Evolutionary conservation across 225 moss, liverwort and hornwort species (phyloP).

Genomic region (Ulota crispa): DNA sequence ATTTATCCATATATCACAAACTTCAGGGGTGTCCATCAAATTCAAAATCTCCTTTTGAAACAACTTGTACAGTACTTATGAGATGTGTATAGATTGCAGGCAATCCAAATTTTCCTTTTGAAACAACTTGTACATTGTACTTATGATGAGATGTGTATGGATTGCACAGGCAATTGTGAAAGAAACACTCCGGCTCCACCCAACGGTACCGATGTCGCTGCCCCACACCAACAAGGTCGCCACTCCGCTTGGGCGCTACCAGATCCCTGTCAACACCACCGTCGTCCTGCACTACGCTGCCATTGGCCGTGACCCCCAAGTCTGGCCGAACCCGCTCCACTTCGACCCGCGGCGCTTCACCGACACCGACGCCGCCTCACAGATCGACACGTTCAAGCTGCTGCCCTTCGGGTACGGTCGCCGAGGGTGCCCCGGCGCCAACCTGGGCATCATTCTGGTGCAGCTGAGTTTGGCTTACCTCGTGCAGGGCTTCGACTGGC

Average conservation of each 20-base stretch:
- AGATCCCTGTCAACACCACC: slow-evolving; percentile 41
- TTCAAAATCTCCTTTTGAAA: too few relatives aligned
- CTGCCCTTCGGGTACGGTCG: slow-evolving; percentile 63
- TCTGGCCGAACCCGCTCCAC: slow-evolving; percentile 41
- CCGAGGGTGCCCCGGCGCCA: slow-evolving; percentile 52
- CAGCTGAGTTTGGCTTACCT: slow-evolving; percentile 51
- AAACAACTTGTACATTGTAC: too few relatives aligned
- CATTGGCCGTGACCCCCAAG: slow-evolving; percentile 44
- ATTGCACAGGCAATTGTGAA: slow-evolving; percentile 47
- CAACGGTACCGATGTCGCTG: slow-evolving; percentile 47
- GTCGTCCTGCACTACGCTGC: slow-evolving; percentile 49
- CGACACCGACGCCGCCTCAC: slow-evolving; percentile 36
- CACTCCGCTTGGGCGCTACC: slow-evolving; percentile 31
- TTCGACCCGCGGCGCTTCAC: slow-evolving; percentile 50
- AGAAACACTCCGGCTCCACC: slow-evolving; percentile 58
- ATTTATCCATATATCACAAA: too few relatives aligned
- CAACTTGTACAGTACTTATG: too few relatives aligned
- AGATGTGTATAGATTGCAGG: too few relatives aligned
- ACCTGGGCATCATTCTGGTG: slow-evolving; percentile 33
- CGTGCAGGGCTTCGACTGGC: slow-evolving; percentile 62
- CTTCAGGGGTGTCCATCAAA: too few relatives aligned
- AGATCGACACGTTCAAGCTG: slow-evolving; percentile 47
- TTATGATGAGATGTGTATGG: too few relatives aligned
- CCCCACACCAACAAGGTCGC: slow-evolving; percentile 52
- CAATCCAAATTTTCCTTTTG: too few relatives aligned